Percentiles rank a stretch among this genome's conserved stretches.
Evolutionary conservation across 2,329 filamentous ascomycete species (phyloP).

Genomic region (Neofusicoccum ribis): DNA sequence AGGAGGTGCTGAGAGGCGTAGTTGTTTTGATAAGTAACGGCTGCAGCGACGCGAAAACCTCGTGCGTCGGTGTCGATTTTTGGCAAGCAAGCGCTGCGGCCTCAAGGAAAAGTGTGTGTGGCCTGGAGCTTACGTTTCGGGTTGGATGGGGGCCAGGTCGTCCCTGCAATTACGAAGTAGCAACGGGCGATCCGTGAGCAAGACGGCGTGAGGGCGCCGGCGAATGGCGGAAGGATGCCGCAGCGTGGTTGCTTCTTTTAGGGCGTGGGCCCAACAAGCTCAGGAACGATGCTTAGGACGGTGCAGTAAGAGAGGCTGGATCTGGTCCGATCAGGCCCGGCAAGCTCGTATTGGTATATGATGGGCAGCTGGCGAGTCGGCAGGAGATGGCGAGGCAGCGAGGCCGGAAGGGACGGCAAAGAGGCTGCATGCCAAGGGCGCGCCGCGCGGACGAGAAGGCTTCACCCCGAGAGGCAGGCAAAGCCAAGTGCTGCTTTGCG

Average conservation of each 20-base stretch:
- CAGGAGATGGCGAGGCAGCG: background rate
- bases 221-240: background rate
- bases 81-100: background rate
- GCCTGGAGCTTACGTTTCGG: background rate
- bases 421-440: conserved; percentile 9
- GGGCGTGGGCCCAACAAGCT: conserved; percentile 6
- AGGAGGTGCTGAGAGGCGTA: background rate
- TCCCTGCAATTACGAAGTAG: conserved; percentile 12
- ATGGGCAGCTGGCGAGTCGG: background rate
- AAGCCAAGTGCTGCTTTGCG: background rate
- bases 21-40: background rate
- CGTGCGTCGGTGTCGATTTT: background rate
- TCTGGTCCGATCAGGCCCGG: background rate
- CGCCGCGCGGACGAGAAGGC: conserved; percentile 9
- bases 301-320: background rate
- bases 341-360: conserved; percentile 5
- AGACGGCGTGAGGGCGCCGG: background rate
- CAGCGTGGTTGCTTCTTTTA: background rate
- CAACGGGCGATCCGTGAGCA: conserved; percentile 1
- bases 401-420: conserved; percentile 3
- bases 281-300: conserved; percentile 9
- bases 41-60: background rate
- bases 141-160: background rate
- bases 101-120: background rate
- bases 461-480: background rate